A percentile compares a stretch with the other conserved stretches of the same genome.
phyloP scores from a whole-genome alignment of 495 filamentous ascomycete genomes.

The Melanomma pulvis-pyrius region DNA sequence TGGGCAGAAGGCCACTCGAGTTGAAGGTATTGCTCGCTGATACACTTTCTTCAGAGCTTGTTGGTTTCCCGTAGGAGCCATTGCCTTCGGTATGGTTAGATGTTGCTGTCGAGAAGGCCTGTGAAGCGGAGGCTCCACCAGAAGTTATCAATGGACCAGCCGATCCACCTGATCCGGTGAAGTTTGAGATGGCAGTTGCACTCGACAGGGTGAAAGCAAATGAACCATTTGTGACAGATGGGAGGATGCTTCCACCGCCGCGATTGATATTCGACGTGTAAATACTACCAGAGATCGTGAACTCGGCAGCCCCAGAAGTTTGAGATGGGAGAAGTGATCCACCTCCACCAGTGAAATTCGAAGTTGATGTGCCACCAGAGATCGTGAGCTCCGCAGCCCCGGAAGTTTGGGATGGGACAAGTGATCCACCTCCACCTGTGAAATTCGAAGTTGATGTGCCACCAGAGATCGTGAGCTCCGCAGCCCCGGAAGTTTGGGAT shows the following conservation, averaged over 20 bases:
- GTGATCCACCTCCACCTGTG: not conserved
- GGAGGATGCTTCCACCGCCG: not conserved
- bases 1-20: not conserved
- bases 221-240: not conserved
- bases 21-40: not conserved
- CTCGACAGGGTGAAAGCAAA: not conserved
- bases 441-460: not conserved
- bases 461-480: not conserved
- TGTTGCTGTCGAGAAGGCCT: not conserved
- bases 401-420: not conserved
- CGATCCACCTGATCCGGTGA: not conserved
- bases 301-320: not conserved
- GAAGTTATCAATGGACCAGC: not conserved
- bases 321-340: not conserved
- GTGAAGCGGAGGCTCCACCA: not conserved
- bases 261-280: not conserved
- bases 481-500: not conserved
- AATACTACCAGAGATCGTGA: not conserved
- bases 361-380: not conserved
- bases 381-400: not conserved
- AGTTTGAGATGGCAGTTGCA: constrained; percentile 4
- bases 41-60: too few relatives aligned
- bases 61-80: not conserved
- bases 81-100: constrained; percentile 7
- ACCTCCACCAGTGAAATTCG: not conserved